Evolutionary conservation across 192 early-diverging fungal genomes (phyloP).

Genomic region (Coemansia reversa): DNA sequence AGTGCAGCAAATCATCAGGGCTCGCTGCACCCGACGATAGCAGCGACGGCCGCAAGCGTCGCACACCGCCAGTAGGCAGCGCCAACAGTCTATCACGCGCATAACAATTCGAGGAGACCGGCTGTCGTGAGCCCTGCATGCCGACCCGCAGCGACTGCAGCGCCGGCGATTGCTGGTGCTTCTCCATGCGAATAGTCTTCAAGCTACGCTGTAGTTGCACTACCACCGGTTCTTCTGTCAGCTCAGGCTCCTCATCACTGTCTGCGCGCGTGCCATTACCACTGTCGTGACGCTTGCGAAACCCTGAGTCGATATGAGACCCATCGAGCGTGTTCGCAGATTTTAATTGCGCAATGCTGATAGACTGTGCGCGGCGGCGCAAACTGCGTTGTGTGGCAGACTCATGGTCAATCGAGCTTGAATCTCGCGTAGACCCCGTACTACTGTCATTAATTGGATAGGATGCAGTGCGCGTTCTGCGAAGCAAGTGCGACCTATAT

Average conservation of each 20-base stretch:
- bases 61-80: slow-evolving; percentile 24
- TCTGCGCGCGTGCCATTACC: neutral
- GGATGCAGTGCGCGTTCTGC: neutral
- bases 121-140: neutral
- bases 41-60: neutral
- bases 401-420: neutral
- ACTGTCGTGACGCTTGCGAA: slow-evolving; percentile 10
- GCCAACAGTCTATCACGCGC: slow-evolving; percentile 10
- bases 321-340: neutral
- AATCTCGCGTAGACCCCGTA: neutral
- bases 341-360: too few relatives aligned
- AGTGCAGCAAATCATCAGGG: neutral
- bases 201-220: slow-evolving; percentile 17
- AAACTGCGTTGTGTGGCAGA: neutral
- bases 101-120: neutral
- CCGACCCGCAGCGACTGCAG: neutral
- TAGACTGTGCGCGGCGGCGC: neutral
- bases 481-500: slow-evolving; percentile 29
- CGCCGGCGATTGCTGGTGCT: neutral
- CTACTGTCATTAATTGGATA: neutral
- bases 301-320: neutral
- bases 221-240: neutral
- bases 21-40: neutral
- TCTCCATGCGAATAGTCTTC: slow-evolving; percentile 6
- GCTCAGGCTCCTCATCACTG: neutral